Evolutionary conservation across 108 stramenopile species (phyloP).

Genomic region (Nannochloropsis salina): DNA sequence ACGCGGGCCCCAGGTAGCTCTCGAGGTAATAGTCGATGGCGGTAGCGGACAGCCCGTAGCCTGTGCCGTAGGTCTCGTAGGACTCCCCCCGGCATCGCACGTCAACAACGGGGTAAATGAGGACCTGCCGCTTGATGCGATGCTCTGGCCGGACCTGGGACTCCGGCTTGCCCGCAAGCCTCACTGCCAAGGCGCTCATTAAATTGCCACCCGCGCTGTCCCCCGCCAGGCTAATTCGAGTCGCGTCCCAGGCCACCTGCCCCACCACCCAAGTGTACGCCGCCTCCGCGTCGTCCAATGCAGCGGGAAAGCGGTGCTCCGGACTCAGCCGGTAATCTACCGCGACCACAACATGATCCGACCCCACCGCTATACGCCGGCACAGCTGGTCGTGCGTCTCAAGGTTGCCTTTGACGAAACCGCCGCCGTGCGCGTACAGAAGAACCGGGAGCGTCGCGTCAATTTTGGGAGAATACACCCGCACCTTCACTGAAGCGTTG

Average conservation of each 20-base stretch:
- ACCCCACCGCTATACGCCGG: neutral
- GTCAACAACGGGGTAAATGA: neutral
- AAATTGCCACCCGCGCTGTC: conserved; percentile 4
- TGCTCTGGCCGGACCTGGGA: neutral
- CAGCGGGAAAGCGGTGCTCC: neutral
- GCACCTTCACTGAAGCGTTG: neutral
- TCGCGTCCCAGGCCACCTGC: neutral
- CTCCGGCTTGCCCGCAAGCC: neutral
- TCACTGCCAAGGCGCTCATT: neutral
- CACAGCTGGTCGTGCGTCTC: conserved; percentile 2
- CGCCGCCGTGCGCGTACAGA: conserved; percentile 14
- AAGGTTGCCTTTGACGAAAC: neutral
- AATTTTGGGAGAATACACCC: neutral
- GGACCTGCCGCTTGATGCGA: neutral
- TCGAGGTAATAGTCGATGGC: neutral
- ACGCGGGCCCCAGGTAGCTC: neutral
- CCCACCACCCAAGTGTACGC: neutral
- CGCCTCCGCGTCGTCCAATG: neutral
- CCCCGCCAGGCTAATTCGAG: neutral
- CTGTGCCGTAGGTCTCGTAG: neutral
- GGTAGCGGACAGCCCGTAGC: neutral
- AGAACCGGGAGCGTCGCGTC: neutral
- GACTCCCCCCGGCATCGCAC: neutral
- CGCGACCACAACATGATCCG: neutral
- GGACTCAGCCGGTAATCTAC: neutral